Conservation (phyloP, 768 basidiomycete genomes). For the Sporobolomyces pararoseus region DNA sequence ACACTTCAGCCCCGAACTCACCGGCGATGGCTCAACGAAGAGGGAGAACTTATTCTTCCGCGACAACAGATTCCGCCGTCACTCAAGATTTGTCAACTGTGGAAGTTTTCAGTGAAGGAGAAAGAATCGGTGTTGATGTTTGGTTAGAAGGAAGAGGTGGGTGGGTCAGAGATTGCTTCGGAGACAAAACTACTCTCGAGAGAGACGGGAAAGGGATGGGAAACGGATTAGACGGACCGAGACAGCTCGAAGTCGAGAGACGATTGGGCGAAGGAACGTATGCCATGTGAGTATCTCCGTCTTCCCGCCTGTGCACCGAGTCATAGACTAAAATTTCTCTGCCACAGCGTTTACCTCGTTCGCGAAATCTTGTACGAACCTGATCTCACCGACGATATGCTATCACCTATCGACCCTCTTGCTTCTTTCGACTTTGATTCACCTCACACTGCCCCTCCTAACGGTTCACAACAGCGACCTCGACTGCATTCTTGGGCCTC, state of each 20-base stretch:
- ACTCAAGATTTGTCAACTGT: conserved; percentile 17
- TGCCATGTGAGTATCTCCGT: conserved; percentile 27
- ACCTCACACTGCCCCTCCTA: neutral
- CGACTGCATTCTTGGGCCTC: conserved; percentile 33
- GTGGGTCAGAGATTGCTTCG: conserved; percentile 71
- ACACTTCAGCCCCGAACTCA: conserved; percentile 25
- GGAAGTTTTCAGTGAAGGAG: conserved; percentile 62
- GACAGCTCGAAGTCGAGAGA: conserved; percentile 44
- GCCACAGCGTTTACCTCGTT: conserved; percentile 44
- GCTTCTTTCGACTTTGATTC: conserved; percentile 28
- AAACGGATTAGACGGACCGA: conserved; percentile 36
- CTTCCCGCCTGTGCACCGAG: neutral
- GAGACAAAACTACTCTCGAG: conserved; percentile 56
- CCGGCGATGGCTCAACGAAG: neutral
- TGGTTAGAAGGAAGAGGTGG: conserved; percentile 65
- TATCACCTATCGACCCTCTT: conserved; percentile 43
- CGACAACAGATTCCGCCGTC: conserved; percentile 1
- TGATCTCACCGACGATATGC: conserved; percentile 25
- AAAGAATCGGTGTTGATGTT: conserved; percentile 67
- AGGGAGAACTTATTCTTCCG: conserved; percentile 28
- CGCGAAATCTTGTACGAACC: conserved; percentile 46
- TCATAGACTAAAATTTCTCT: neutral
- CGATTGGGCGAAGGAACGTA: conserved; percentile 42
- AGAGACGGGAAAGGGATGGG: conserved; percentile 32
- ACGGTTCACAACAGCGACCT: conserved; percentile 14